phyloP scores from a whole-genome alignment of 495 filamentous ascomycete genomes.

The Recurvomyces mirabilis region DNA sequence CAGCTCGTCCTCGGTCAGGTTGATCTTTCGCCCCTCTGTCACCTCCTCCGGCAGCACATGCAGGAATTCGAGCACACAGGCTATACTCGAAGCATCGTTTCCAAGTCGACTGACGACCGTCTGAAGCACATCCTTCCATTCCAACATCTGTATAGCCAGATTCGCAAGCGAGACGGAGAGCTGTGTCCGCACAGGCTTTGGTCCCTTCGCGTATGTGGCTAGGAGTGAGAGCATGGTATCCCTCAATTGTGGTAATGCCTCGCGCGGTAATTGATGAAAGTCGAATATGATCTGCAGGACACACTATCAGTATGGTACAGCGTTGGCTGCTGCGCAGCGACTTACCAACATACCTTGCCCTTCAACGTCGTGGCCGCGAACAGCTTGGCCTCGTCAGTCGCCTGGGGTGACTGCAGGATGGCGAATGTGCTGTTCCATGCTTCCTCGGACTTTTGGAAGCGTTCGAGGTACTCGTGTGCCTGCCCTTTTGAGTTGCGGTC shows the following conservation, averaged over 20 bases:
- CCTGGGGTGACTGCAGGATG: constrained; percentile 63
- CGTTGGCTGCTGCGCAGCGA: neutral
- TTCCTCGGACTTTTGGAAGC: constrained; percentile 95
- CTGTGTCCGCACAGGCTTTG: constrained; percentile 85
- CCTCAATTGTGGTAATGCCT: constrained; percentile 62
- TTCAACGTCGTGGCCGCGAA: constrained; percentile 96
- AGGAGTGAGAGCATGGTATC: constrained; percentile 72
- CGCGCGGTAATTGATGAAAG: constrained; percentile 70
- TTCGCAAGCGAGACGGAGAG: constrained; percentile 89
- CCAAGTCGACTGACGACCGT: constrained; percentile 71
- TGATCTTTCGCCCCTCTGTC: constrained; percentile 97
- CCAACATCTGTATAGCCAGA: constrained; percentile 87
- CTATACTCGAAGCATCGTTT: constrained; percentile 58
- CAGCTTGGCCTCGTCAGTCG: constrained; percentile 71
- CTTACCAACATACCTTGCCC: constrained; percentile 65
- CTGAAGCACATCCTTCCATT: constrained; percentile 88
- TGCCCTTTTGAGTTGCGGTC: constrained; percentile 73
- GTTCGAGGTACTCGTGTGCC: constrained; percentile 81
- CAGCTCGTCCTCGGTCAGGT: constrained; percentile 93
- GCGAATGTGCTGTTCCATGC: constrained; percentile 83
- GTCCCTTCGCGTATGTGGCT: constrained; percentile 64
- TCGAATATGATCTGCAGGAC: constrained; percentile 62
- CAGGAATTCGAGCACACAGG: constrained; percentile 88
- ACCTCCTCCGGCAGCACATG: constrained; percentile 97
- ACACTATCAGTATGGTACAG: neutral